A percentile compares a stretch with the other conserved stretches of the same genome.
Evolutionary conservation across 768 basidiomycete species (phyloP).

Genomic region (Leucosporidium creatinivorum): DNA sequence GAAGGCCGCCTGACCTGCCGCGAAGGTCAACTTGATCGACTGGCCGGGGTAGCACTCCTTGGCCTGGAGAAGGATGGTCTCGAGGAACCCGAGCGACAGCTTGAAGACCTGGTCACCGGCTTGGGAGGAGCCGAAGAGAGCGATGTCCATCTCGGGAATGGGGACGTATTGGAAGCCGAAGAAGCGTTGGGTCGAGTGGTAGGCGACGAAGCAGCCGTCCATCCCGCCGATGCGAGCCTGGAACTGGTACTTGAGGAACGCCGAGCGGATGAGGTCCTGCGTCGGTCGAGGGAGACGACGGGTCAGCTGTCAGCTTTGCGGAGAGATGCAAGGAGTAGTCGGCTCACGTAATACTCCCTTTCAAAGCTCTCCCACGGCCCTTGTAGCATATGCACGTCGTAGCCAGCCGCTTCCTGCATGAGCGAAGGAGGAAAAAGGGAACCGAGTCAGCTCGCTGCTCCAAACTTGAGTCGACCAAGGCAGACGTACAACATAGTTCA

Average conservation of each 20-base stretch:
- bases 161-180: conserved; percentile 94
- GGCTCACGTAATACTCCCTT: conserved; percentile 64
- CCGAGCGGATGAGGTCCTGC: conserved; percentile 75
- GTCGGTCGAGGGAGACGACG: background rate
- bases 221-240: conserved; percentile 94
- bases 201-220: conserved; percentile 64
- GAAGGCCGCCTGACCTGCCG: conserved; percentile 1
- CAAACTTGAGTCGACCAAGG: background rate
- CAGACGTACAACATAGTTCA: conserved; percentile 63
- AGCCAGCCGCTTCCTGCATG: conserved; percentile 55
- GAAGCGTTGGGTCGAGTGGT: conserved; percentile 57
- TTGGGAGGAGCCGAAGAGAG: conserved; percentile 58
- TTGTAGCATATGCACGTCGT: conserved; percentile 57
- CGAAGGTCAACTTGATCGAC: conserved; percentile 18
- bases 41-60: conserved; percentile 23
- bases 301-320: no score
- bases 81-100: conserved; percentile 64
- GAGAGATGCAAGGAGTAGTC: no score
- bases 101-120: conserved; percentile 69
- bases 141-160: conserved; percentile 75
- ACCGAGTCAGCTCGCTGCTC: background rate
- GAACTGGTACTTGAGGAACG: conserved; percentile 93
- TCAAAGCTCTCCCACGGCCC: conserved; percentile 77
- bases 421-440: background rate
- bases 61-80: conserved; percentile 57